A percentile compares a stretch with the other conserved stretches of the same genome.
Evolutionary conservation across 768 basidiomycete species (phyloP).

Genomic region (Leucosporidium creatinivorum): DNA sequence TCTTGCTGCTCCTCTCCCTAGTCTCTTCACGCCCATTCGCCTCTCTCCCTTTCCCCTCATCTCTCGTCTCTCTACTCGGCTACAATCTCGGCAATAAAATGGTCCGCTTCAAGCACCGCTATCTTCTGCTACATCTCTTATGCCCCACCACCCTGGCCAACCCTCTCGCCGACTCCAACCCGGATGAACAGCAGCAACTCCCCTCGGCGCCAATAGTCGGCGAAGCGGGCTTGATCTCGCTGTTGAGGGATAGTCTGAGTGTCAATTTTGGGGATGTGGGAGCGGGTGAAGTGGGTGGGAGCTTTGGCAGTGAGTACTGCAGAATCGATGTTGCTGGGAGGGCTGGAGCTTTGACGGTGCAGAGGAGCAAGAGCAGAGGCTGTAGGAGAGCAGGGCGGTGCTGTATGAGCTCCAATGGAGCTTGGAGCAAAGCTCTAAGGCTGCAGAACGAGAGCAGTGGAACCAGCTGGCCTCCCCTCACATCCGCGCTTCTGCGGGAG

Average conservation of each 20-base stretch:
- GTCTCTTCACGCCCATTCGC: too few species aligned
- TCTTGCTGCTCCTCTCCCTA: too few species aligned
- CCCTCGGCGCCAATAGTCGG: not conserved
- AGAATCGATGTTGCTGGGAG: not conserved
- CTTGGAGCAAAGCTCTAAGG: too few species aligned
- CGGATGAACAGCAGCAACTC: not conserved
- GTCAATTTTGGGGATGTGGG: conserved; percentile 27
- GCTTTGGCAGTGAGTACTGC: conserved; percentile 29
- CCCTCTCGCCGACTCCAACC: not conserved
- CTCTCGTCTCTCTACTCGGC: too few species aligned
- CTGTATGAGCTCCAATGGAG: too few species aligned
- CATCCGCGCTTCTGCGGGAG: too few species aligned
- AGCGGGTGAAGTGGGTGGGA: conserved; percentile 7
- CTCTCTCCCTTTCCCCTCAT: too few species aligned
- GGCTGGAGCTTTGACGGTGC: not conserved
- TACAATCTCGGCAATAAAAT: conserved; percentile 1
- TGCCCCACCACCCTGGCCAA: conserved; percentile 17
- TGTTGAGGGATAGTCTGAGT: conserved; percentile 31
- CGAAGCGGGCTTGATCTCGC: conserved; percentile 24
- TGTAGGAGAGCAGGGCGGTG: not conserved
- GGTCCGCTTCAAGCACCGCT: conserved; percentile 36
- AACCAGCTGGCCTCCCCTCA: too few species aligned
- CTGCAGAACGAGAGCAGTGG: too few species aligned
- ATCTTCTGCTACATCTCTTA: conserved; percentile 33
- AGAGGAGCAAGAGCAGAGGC: not conserved